Evolutionary conservation across 2,329 filamentous ascomycete genomes (phyloP).

Genomic region (Fusarium setosum): DNA sequence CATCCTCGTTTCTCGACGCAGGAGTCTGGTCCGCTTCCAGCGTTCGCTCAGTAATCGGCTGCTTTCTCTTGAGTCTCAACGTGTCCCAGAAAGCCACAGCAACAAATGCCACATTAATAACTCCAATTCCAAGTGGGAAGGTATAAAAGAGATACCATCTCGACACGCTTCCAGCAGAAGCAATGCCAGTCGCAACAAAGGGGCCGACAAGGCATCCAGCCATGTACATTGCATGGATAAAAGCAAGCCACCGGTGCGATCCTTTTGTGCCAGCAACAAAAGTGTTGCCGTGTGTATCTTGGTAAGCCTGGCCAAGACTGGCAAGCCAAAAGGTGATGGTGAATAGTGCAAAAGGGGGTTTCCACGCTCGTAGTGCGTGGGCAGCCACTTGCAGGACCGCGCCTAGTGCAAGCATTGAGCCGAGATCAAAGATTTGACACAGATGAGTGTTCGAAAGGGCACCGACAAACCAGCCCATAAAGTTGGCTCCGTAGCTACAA

Average conservation of each 20-base stretch:
- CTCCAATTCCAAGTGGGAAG: constrained; percentile 63
- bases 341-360: constrained; percentile 67
- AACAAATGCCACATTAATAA: constrained; percentile 61
- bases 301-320: constrained; percentile 69
- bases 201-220: constrained; percentile 68
- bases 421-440: constrained; percentile 63
- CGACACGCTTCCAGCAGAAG: constrained; percentile 47
- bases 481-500: constrained; percentile 64
- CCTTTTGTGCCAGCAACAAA: constrained; percentile 64
- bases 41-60: neutral
- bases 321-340: constrained; percentile 68
- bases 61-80: constrained; percentile 46
- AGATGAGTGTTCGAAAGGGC: constrained; percentile 67
- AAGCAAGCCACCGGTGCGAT: constrained; percentile 70
- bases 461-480: constrained; percentile 69
- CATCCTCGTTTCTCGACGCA: constrained; percentile 44
- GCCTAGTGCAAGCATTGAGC: constrained; percentile 66
- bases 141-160: constrained; percentile 69
- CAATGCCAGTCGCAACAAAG: constrained; percentile 64
- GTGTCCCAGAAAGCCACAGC: constrained; percentile 62
- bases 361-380: constrained; percentile 66
- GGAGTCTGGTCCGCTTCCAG: constrained; percentile 11
- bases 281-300: constrained; percentile 72
- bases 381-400: constrained; percentile 65
- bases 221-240: constrained; percentile 73